Conservation (phyloP, 2,329 filamentous ascomycete species). For the Tolypocladium album region DNA sequence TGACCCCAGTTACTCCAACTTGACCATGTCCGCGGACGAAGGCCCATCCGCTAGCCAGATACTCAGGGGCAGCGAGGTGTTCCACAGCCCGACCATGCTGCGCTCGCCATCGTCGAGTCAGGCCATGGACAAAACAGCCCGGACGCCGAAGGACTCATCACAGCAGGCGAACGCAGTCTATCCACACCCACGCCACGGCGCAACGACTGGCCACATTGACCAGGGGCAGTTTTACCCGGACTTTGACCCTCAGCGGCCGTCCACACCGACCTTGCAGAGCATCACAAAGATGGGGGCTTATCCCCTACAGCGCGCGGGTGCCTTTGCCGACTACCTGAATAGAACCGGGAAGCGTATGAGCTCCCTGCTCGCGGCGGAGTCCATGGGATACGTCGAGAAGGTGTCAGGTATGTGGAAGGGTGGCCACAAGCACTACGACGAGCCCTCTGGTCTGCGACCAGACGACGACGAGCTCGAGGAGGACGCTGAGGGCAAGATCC, state of each 20-base stretch:
- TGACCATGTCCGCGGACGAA: slow-evolving; percentile 58
- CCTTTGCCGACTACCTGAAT: slow-evolving; percentile 73
- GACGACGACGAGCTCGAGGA: slow-evolving; percentile 46
- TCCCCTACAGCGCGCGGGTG: slow-evolving; percentile 72
- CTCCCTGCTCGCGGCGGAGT: slow-evolving; percentile 72
- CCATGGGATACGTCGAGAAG: slow-evolving; percentile 93
- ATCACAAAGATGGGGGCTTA: slow-evolving; percentile 56
- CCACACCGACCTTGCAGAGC: slow-evolving; percentile 37
- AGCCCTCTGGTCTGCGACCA: slow-evolving; percentile 36
- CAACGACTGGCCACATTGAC: slow-evolving; percentile 27
- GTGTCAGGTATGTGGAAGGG: slow-evolving; percentile 97
- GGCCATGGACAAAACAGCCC: slow-evolving; percentile 9
- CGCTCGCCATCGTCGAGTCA: slow-evolving; percentile 32
- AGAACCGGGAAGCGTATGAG: slow-evolving; percentile 73
- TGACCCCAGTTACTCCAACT: slow-evolving; percentile 61
- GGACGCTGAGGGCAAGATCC: slow-evolving; percentile 52
- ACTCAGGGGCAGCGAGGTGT: slow-evolving; percentile 75
- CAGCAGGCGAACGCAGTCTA: slow-evolving; percentile 4
- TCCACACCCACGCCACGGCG: slow-evolving; percentile 14
- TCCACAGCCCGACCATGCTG: slow-evolving; percentile 64
- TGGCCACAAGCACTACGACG: slow-evolving; percentile 78
- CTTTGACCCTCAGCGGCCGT: slow-evolving; percentile 9
- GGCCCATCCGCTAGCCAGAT: slow-evolving; percentile 89
- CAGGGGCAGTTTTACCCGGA: slow-evolving; percentile 17
- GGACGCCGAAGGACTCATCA: slow-evolving; percentile 5